Conservation (phyloP, 2,329 filamentous ascomycete genomes). For the Zymoseptoria brevis region DNA sequence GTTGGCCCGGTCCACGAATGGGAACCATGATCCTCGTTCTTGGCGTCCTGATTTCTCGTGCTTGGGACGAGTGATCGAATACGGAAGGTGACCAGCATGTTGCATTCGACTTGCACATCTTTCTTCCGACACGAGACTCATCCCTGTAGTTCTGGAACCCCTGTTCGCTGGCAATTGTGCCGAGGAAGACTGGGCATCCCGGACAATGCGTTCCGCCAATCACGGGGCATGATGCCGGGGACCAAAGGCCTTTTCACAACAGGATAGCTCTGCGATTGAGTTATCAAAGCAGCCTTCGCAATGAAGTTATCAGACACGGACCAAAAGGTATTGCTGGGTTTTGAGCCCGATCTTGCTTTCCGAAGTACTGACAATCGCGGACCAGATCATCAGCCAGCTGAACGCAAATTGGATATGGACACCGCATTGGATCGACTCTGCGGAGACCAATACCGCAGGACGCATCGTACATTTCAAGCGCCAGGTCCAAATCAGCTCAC, state of each 20-base stretch:
- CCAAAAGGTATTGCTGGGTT: not conserved
- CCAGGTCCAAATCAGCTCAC: constrained; percentile 15
- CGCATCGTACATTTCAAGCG: constrained; percentile 29
- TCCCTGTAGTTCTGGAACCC: not conserved
- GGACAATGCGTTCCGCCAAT: no score
- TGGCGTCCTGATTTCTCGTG: no score
- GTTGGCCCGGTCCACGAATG: not conserved
- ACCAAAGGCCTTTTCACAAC: no score
- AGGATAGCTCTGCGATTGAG: not conserved
- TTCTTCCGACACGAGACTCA: not conserved
- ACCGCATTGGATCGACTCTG: constrained; percentile 30
- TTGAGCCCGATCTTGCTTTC: no score
- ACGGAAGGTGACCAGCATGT: not conserved
- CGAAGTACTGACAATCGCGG: not conserved
- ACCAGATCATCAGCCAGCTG: constrained; percentile 28
- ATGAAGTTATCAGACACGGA: not conserved
- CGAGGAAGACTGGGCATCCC: no score
- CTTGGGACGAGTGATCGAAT: not conserved
- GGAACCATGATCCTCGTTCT: not conserved
- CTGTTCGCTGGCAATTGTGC: no score
- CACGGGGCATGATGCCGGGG: no score
- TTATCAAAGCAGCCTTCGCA: not conserved
- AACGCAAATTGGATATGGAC: constrained; percentile 36
- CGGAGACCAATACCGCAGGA: constrained; percentile 28
- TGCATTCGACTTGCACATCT: not conserved